phyloP scores from a whole-genome alignment of 345 rosid genomes.

The Camelina neglecta region DNA sequence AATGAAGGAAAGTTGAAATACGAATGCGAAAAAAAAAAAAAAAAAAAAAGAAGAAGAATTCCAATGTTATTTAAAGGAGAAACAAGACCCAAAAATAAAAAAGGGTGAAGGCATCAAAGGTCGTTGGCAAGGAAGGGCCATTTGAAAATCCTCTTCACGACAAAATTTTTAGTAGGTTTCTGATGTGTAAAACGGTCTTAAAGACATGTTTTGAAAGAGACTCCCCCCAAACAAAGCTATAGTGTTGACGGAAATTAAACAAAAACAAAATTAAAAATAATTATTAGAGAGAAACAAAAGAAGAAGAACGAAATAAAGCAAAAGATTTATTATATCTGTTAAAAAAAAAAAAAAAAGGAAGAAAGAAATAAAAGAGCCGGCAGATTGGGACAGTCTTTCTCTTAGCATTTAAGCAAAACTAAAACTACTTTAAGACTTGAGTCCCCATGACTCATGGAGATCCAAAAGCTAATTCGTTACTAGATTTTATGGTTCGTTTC shows the following conservation, averaged over 20 bases:
- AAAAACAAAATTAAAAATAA: background rate
- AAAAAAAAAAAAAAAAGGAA: background rate
- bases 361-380: background rate
- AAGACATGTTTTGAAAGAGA: constrained; percentile 41
- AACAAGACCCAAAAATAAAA: constrained; percentile 31
- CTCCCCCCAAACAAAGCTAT: constrained; percentile 26
- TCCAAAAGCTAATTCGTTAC: constrained; percentile 14
- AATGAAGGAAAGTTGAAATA: constrained; percentile 32
- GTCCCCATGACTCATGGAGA: constrained; percentile 38
- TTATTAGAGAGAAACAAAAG: background rate
- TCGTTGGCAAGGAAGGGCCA: constrained; percentile 37
- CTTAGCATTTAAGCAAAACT: constrained; percentile 42
- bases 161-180: constrained; percentile 43
- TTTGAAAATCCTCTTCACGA: constrained; percentile 36
- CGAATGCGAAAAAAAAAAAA: constrained; percentile 19
- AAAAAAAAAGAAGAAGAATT: constrained; percentile 8
- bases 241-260: constrained; percentile 27
- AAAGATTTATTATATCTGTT: no score
- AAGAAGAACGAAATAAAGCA: background rate
- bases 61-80: constrained; percentile 44
- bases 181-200: constrained; percentile 49
- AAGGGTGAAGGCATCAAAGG: constrained; percentile 37
- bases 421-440: constrained; percentile 20
- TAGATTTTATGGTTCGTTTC: constrained; percentile 33
- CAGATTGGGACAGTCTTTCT: constrained; percentile 32